Percentiles rank a stretch among this genome's conserved stretches.
These are phyloP conservation scores for Penicillium bialowiezense DNA, from an alignment of 495 filamentous ascomycete species.

Conservation along the genomic window DNA sequence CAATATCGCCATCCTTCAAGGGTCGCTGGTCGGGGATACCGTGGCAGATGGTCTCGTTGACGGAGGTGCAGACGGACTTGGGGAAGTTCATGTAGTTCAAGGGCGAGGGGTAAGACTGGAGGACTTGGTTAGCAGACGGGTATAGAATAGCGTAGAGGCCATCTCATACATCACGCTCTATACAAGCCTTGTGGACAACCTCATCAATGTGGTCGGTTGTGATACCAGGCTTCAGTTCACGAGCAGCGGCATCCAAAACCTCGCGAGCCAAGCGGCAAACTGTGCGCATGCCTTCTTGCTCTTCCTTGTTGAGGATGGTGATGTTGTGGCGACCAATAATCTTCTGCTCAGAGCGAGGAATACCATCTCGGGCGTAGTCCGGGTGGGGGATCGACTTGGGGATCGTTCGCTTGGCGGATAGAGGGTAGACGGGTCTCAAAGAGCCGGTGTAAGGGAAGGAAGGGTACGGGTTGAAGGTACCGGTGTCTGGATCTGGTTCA, in stretches of 20 bases:
- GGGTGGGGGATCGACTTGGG: conserved; percentile 81
- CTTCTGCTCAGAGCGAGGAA: conserved; percentile 76
- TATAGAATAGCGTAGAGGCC: neutral
- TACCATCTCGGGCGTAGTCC: conserved; percentile 80
- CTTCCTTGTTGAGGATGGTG: conserved; percentile 72
- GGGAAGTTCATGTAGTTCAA: conserved; percentile 96
- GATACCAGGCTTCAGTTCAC: conserved; percentile 76
- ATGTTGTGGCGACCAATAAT: conserved; percentile 72
- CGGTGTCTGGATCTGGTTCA: conserved; percentile 87
- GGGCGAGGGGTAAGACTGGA: conserved; percentile 92
- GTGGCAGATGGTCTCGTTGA: conserved; percentile 96
- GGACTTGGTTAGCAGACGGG: conserved; percentile 14
- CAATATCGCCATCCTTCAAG: conserved; percentile 78
- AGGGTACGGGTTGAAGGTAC: conserved; percentile 87
- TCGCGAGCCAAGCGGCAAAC: conserved; percentile 87
- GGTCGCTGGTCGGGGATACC: conserved; percentile 82
- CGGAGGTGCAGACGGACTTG: conserved; percentile 94
- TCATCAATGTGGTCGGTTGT: conserved; percentile 97
- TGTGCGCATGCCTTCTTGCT: conserved; percentile 86
- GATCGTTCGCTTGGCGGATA: conserved; percentile 69
- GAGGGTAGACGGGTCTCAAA: conserved; percentile 83
- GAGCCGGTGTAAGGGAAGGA: conserved; percentile 76
- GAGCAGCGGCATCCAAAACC: conserved; percentile 87
- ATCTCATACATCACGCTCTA: conserved; percentile 78
- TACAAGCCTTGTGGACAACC: conserved; percentile 90